Evolutionary conservation across 345 rosid genomes (phyloP).

Genomic region (Melaleuca quinquenervia): DNA sequence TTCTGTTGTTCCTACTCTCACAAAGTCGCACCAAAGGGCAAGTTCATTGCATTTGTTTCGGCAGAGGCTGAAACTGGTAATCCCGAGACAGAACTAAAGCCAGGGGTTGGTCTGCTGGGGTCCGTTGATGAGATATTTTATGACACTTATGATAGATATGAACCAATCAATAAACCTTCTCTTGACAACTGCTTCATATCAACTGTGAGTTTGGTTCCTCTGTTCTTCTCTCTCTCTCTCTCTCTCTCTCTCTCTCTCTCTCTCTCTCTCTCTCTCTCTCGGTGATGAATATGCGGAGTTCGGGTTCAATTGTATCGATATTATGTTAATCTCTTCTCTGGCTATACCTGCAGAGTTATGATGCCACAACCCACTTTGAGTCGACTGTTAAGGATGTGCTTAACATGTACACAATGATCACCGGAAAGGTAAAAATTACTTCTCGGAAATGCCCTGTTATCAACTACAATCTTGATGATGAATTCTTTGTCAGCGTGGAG

Average conservation of each 20-base stretch:
- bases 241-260: too few species aligned
- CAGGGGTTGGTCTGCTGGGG: constrained; percentile 78
- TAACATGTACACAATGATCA: constrained; percentile 82
- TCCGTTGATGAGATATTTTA: constrained; percentile 85
- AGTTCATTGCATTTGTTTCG: constrained; percentile 86
- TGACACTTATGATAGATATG: constrained; percentile 66
- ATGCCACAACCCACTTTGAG: constrained; percentile 95
- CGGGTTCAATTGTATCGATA: neutral
- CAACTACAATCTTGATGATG: neutral
- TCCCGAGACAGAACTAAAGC: constrained; percentile 66
- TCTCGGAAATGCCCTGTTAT: neutral
- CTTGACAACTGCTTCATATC: constrained; percentile 91
- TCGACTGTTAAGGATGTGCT: constrained; percentile 83
- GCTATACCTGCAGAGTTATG: constrained; percentile 60
- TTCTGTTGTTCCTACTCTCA: constrained; percentile 94
- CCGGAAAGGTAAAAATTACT: constrained; percentile 69
- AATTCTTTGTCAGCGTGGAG: neutral
- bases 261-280: neutral
- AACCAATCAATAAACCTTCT: constrained; percentile 74
- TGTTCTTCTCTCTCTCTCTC: neutral
- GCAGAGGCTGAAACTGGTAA: constrained; percentile 87
- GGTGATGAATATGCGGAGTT: neutral
- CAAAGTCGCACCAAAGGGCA: constrained; percentile 94
- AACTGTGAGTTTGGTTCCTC: constrained; percentile 34
- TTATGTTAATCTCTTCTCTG: constrained; percentile 1